phyloP scores from a whole-genome alignment of 768 basidiomycete species.

The Suillus occidentalis region DNA sequence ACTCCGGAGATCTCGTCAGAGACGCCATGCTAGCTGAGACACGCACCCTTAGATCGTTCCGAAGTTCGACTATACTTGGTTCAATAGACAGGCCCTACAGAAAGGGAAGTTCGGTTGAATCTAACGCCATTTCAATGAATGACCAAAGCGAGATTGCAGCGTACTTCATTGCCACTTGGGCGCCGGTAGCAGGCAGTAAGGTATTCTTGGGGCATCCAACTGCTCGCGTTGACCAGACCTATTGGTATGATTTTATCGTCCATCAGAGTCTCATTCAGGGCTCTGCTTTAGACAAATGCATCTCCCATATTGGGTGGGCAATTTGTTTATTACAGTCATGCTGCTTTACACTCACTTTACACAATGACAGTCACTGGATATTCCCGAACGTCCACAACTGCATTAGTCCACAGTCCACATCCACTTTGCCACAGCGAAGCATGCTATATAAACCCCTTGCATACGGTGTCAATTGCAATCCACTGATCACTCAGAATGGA shows the following conservation, averaged over 20 bases:
- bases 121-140: no score
- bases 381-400: background rate
- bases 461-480: background rate
- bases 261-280: background rate
- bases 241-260: background rate
- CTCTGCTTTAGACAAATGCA: background rate
- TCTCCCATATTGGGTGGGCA: background rate
- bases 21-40: background rate
- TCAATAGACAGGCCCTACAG: no score
- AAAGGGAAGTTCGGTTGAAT: no score
- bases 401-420: background rate
- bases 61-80: no score
- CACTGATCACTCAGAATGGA: background rate
- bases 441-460: background rate
- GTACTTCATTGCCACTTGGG: background rate
- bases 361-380: background rate
- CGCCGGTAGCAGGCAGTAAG: background rate
- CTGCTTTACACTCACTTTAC: background rate
- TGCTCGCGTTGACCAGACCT: background rate
- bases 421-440: background rate
- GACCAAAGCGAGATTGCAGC: background rate
- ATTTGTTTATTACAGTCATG: background rate
- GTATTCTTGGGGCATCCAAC: background rate
- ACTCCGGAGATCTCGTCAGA: background rate
- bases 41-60: no score